Base-by-base conservation (phyloP, 2,329 filamentous ascomycete genomes). In the Cladorrhinum sp. region DNA sequence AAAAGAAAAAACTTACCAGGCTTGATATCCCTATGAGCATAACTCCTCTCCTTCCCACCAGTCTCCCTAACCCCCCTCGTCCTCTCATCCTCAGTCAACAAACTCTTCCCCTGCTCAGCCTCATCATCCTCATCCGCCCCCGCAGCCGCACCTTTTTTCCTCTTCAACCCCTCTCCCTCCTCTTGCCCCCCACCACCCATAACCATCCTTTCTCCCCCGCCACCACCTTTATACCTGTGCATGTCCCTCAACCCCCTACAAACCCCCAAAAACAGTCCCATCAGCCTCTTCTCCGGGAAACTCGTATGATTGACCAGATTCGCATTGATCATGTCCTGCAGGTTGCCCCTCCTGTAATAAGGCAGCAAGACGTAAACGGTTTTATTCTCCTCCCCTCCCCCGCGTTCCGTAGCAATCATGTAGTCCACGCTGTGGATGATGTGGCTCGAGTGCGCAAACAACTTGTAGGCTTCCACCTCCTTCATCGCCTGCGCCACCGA, bases 261-360 rank as follows among this genome's bases (percentile, higher is more conserved):
- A 2, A 99, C 92, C 16, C 95, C 95, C 48, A 97, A 79, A 74
- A 99, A 97, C 62, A 99, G 76, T 61, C 88, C 81, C 92, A 98
- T 94, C 64, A 99, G 80, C 69, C 88, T 83, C 73, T 87, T 85
- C 78, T 98, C 94, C 0, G 94, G 92, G 70, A 99, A 98, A 56
- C 83, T 84, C 39, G 90, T 91, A 73, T 96, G 92, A 75, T 98
- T 98, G 75, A 99, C 94, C 58, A 98, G 80, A 76, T 99, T 99
- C 65, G 95, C 94, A 75, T 99, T 99, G 80, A 99, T 98, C 73
- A 96, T 89, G 77, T 99, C 95, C 78, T 99, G 95, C 39, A 99
- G 82, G 75, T 99, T 99, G 14, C 95, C 95, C 66, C 94, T 84
- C 69, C 92, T 83, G 79, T 97, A 99, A 79, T 98, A 99, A 12